Percentiles rank a stretch among this genome's conserved stretches.
Evolutionary conservation across 108 stramenopile genomes (phyloP).

Genomic region (Bacterosira constricta): DNA sequence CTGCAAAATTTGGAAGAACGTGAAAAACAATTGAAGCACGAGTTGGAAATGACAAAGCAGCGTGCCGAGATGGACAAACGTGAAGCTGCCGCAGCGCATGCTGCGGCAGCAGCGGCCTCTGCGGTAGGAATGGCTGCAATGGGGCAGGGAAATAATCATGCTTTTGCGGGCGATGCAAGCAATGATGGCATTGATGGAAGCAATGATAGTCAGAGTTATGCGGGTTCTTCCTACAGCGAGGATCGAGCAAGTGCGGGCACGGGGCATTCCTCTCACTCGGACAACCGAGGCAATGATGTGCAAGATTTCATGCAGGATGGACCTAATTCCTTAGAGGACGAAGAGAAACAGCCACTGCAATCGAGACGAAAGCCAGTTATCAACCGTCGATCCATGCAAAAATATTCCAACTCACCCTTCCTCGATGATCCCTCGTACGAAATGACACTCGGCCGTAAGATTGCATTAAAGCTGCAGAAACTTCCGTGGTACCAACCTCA

Average conservation of each 20-base stretch:
- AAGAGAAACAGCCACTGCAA: neutral
- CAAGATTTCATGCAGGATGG: neutral
- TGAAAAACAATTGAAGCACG: constrained; percentile 32
- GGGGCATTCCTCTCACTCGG: neutral
- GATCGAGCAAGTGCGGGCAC: neutral
- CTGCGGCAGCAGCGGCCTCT: neutral
- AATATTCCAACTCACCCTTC: constrained; percentile 29
- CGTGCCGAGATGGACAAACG: constrained; percentile 16
- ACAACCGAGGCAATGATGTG: no score
- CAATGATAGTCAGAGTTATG: neutral
- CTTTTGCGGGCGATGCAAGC: no score
- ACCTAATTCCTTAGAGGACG: neutral
- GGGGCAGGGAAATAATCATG: constrained; percentile 1
- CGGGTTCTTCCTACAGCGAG: neutral
- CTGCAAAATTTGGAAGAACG: constrained; percentile 23
- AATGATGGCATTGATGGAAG: no score
- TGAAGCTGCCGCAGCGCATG: constrained; percentile 9
- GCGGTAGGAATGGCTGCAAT: neutral
- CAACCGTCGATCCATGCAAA: constrained; percentile 20
- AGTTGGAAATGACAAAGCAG: constrained; percentile 43
- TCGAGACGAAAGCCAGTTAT: constrained; percentile 37
- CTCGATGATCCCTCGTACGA: constrained; percentile 48
- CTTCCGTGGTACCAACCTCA: constrained; percentile 78
- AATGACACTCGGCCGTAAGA: constrained; percentile 75
- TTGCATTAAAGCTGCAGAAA: constrained; percentile 60